Percentiles rank a stretch among this genome's conserved stretches.
Evolutionary conservation across 768 basidiomycete species (phyloP).

Genomic region (Gloeostereum incarnatum): DNA sequence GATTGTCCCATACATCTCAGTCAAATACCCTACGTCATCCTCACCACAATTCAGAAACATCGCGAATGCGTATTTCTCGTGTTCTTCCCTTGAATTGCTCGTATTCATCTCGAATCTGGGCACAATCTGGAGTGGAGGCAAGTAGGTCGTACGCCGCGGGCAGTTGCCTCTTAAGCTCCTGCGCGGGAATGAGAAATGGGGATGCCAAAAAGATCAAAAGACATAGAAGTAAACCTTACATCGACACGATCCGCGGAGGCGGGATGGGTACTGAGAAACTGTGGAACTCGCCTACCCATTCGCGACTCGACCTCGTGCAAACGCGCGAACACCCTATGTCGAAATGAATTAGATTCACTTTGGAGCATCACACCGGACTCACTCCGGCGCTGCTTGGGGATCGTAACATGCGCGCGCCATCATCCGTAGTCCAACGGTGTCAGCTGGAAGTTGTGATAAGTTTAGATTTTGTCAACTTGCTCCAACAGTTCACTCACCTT

Average conservation of each 20-base stretch:
- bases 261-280: conserved; percentile 81
- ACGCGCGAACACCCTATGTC: conserved; percentile 58
- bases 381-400: conserved; percentile 70
- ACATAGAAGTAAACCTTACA: conserved; percentile 28
- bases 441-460: conserved; percentile 39
- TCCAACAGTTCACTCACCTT: conserved; percentile 37
- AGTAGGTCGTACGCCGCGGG: conserved; percentile 49
- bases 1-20: too few relatives aligned
- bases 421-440: conserved; percentile 74
- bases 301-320: conserved; percentile 48
- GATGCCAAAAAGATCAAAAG: background rate
- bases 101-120: conserved; percentile 27
- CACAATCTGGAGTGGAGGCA: conserved; percentile 49
- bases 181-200: background rate
- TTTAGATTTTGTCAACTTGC: background rate
- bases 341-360: conserved; percentile 1
- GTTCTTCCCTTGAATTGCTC: too few relatives aligned
- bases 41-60: too few relatives aligned
- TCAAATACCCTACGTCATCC: too few relatives aligned
- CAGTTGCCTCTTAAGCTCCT: conserved; percentile 45
- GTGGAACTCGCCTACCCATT: conserved; percentile 20
- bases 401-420: conserved; percentile 84
- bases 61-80: too few relatives aligned
- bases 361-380: conserved; percentile 11
- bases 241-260: conserved; percentile 61